These are phyloP conservation scores for Debaryomycetaceae sp. DNA, from an alignment of 1,139 yeast genomes.

Conservation along the genomic window DNA sequence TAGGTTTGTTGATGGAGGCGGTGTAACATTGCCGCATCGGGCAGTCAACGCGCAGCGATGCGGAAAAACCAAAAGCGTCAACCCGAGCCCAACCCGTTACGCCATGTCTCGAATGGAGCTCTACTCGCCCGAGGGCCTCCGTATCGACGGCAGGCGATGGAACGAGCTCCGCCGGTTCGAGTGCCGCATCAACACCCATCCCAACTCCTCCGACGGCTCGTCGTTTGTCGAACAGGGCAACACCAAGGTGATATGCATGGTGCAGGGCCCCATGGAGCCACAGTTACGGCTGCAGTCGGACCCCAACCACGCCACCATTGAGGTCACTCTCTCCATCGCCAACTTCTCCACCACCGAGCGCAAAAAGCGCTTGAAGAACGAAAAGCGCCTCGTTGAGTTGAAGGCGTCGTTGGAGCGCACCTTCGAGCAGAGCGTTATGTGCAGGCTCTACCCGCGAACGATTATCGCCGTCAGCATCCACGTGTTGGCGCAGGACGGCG, in stretches of 20 bases:
- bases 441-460: conserved; percentile 78
- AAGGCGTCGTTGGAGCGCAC: conserved; percentile 72
- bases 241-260: conserved; percentile 80
- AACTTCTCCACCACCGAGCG: conserved; percentile 80
- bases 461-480: conserved; percentile 68
- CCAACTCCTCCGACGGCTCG: conserved; percentile 87
- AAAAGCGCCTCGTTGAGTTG: conserved; percentile 72
- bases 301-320: conserved; percentile 51
- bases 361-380: conserved; percentile 59
- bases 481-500: conserved; percentile 89
- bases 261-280: conserved; percentile 90
- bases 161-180: conserved; percentile 82
- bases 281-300: conserved; percentile 43
- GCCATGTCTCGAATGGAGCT: conserved; percentile 66
- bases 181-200: conserved; percentile 82
- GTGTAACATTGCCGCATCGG: conserved; percentile 38
- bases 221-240: conserved; percentile 91
- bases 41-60: not conserved
- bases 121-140: conserved; percentile 89
- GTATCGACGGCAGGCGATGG: conserved; percentile 93
- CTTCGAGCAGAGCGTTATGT: conserved; percentile 73
- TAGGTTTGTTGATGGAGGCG: conserved; percentile 49
- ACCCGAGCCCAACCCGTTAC: not conserved
- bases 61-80: not conserved
- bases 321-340: conserved; percentile 65